Percentiles rank a stretch among this genome's conserved stretches.
phyloP scores from a whole-genome alignment of 345 rosid genomes.

The Eucalyptus curtisii region DNA sequence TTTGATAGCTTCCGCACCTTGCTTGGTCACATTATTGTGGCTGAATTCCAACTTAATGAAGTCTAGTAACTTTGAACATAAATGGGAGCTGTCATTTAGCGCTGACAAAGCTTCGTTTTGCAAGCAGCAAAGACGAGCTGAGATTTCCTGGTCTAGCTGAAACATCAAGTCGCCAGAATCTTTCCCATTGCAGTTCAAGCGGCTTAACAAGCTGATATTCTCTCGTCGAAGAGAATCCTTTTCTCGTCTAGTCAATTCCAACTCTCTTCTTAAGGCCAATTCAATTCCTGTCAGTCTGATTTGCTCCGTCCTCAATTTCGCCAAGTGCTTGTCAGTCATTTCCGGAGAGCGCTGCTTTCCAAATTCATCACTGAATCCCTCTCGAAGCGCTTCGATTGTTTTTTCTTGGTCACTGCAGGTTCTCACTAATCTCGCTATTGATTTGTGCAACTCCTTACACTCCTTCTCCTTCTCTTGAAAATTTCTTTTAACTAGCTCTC shows the following conservation, averaged over 20 bases:
- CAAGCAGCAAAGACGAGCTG: conserved; percentile 45
- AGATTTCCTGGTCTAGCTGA: conserved; percentile 67
- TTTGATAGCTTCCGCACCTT: conserved; percentile 10
- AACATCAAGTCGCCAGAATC: conserved; percentile 38
- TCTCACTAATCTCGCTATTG: conserved; percentile 50
- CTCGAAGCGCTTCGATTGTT: conserved; percentile 73
- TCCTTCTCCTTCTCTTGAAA: conserved; percentile 85
- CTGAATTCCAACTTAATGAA: conserved; percentile 40
- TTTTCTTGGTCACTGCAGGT: conserved; percentile 80
- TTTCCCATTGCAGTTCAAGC: conserved; percentile 51
- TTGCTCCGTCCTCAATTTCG: conserved; percentile 67
- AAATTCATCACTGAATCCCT: conserved; percentile 27
- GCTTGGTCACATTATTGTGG: conserved; percentile 34
- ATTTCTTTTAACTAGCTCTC: conserved; percentile 41
- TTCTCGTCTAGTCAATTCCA: conserved; percentile 53
- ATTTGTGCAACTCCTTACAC: conserved; percentile 82
- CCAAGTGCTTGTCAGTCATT: conserved; percentile 28
- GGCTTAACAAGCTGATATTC: conserved; percentile 64
- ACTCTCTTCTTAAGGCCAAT: conserved; percentile 64
- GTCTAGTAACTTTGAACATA: conserved; percentile 55
- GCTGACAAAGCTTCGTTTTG: conserved; percentile 71
- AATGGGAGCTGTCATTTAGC: conserved; percentile 47
- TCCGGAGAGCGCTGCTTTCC: conserved; percentile 33
- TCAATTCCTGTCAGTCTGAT: conserved; percentile 78
- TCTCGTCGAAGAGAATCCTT: conserved; percentile 75